These are phyloP conservation scores for Zizania palustris DNA, from an alignment of 202 grass and related monocot genomes.

Conservation along the genomic window DNA sequence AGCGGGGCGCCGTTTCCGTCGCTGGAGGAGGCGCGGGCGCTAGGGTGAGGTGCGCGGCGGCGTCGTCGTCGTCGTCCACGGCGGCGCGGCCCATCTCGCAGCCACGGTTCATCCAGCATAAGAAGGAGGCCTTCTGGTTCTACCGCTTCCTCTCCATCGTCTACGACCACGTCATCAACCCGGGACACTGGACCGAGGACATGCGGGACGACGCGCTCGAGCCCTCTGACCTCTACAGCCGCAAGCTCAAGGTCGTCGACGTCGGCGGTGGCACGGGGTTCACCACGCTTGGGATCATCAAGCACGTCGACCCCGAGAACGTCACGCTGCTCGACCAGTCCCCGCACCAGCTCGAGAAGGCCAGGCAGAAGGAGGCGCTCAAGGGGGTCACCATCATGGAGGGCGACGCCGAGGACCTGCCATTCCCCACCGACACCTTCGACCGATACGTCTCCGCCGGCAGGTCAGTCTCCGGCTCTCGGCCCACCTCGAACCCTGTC, in stretches of 20 bases:
- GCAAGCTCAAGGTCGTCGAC: conserved; percentile 72
- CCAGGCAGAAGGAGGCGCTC: conserved; percentile 67
- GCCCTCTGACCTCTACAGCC: conserved; percentile 74
- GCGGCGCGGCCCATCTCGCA: conserved; percentile 47
- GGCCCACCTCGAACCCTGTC: neutral
- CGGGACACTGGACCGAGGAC: conserved; percentile 95
- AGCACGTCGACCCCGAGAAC: conserved; percentile 63
- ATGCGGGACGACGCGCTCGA: conserved; percentile 91
- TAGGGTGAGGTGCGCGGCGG: conserved; percentile 45
- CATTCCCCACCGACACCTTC: conserved; percentile 74
- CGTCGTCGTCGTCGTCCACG: conserved; percentile 36
- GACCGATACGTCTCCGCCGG: conserved; percentile 91
- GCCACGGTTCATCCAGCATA: conserved; percentile 97
- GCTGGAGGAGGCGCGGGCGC: neutral
- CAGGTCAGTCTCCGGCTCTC: conserved; percentile 54
- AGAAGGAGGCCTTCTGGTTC: conserved; percentile 99
- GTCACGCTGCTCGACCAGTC: conserved; percentile 93
- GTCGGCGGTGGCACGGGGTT: conserved; percentile 85
- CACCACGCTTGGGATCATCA: conserved; percentile 90
- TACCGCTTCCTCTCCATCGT: conserved; percentile 93
- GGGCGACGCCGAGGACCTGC: conserved; percentile 92
- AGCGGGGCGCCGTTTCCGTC: neutral
- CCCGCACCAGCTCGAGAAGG: conserved; percentile 94
- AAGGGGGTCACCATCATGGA: conserved; percentile 83
- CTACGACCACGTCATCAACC: conserved; percentile 94